These are phyloP conservation scores for Centaurea solstitialis DNA, from an alignment of 129 eudicot genomes.

Conservation along the genomic window DNA sequence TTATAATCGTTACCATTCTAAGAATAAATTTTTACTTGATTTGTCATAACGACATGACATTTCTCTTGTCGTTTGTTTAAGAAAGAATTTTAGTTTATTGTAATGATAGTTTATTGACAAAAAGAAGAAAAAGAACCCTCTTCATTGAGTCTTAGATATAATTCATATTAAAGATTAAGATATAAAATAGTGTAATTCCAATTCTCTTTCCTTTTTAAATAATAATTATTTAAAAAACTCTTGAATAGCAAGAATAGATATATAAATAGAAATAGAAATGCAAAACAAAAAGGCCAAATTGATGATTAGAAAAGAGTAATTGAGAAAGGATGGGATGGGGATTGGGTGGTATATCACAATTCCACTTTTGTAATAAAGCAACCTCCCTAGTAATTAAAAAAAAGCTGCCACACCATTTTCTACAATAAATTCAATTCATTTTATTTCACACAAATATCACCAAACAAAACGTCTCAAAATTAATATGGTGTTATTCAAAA, in stretches of 20 bases:
- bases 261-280: not conserved
- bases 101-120: not conserved
- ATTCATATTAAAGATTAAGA: not conserved
- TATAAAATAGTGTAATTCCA: too few relatives aligned
- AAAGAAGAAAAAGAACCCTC: not conserved
- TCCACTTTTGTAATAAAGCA: conserved; percentile 34
- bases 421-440: not conserved
- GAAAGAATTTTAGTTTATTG: not conserved
- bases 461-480: not conserved
- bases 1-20: not conserved
- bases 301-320: conserved; percentile 23
- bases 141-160: not conserved
- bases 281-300: not conserved
- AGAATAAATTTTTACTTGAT: not conserved
- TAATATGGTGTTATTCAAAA: not conserved
- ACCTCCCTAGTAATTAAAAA: conserved; percentile 18
- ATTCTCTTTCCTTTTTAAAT: too few relatives aligned
- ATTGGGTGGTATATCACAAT: conserved; percentile 29
- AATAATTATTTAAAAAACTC: too few relatives aligned
- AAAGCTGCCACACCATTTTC: conserved; percentile 29
- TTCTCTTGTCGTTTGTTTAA: not conserved
- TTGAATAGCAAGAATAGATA: not conserved
- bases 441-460: not conserved
- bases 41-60: conserved; percentile 6
- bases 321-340: conserved; percentile 15